Conservation (phyloP, 2,329 filamentous ascomycete species). For the Aschersonia sp. region DNA sequence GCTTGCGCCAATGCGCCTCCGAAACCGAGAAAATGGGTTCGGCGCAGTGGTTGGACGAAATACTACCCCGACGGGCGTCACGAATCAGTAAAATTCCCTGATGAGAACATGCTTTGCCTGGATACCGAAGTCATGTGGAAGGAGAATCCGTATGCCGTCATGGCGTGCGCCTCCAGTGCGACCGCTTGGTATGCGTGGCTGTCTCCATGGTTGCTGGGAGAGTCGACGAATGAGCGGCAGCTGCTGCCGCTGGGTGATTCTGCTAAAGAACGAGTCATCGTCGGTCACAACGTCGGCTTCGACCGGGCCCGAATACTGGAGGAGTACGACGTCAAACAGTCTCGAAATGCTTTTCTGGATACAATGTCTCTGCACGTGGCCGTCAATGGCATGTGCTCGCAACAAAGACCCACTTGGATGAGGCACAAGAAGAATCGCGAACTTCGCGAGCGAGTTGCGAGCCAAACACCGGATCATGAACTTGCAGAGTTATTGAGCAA, state of each 20-base stretch:
- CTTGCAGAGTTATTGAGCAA: slow-evolving; percentile 56
- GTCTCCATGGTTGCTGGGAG: slow-evolving; percentile 83
- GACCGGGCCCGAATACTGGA: slow-evolving; percentile 79
- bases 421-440: slow-evolving; percentile 87
- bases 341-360: slow-evolving; percentile 76
- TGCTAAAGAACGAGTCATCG: slow-evolving; percentile 55
- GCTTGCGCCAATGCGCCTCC: slow-evolving; percentile 43
- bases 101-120: slow-evolving; percentile 75
- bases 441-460: slow-evolving; percentile 62
- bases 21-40: slow-evolving; percentile 58
- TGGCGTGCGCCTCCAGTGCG: slow-evolving; percentile 86
- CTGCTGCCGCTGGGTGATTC: slow-evolving; percentile 78
- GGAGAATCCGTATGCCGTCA: slow-evolving; percentile 79
- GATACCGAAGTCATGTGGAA: slow-evolving; percentile 98
- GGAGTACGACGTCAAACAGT: slow-evolving; percentile 75
- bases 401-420: slow-evolving; percentile 93
- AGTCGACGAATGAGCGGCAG: slow-evolving; percentile 63
- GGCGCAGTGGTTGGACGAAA: slow-evolving; percentile 82
- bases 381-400: slow-evolving; percentile 97
- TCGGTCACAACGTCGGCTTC: slow-evolving; percentile 94
- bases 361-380: slow-evolving; percentile 98
- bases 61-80: slow-evolving; percentile 61
- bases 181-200: slow-evolving; percentile 96
- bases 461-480: slow-evolving; percentile 54
- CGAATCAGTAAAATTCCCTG: slow-evolving; percentile 59